Conservation (phyloP, 2,329 filamentous ascomycete species). For the Magnaporthiopsis incrustans region DNA sequence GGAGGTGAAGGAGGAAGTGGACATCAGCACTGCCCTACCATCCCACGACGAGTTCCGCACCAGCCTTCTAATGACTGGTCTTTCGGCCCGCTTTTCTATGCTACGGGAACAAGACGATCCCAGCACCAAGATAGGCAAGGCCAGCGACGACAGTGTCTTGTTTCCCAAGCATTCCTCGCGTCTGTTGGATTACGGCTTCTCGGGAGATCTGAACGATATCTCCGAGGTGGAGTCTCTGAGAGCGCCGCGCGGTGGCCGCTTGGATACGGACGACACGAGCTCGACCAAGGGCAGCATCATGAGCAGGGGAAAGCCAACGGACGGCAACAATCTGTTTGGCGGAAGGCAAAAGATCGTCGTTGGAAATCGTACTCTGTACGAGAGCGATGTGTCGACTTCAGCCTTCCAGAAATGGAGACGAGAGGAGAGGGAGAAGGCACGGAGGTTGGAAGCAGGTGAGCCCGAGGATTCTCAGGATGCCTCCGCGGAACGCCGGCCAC, state of each 20-base stretch:
- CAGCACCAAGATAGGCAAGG: conserved; percentile 80
- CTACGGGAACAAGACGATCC: conserved; percentile 90
- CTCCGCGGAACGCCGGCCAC: conserved; percentile 18
- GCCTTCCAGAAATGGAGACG: conserved; percentile 72
- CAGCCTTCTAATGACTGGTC: conserved; percentile 88
- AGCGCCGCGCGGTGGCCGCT: conserved; percentile 46
- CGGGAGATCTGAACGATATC: conserved; percentile 66
- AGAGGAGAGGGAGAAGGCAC: conserved; percentile 45
- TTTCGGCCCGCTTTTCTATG: conserved; percentile 96
- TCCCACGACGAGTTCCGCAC: conserved; percentile 86
- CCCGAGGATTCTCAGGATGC: conserved; percentile 27
- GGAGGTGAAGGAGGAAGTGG: conserved; percentile 57
- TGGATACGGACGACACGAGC: conserved; percentile 63
- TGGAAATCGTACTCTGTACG: conserved; percentile 63
- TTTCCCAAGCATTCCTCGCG: conserved; percentile 75
- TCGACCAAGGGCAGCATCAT: conserved; percentile 65
- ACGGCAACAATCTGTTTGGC: conserved; percentile 90
- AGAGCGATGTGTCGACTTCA: conserved; percentile 76
- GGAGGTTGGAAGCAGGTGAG: conserved; percentile 22
- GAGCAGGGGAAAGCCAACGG: conserved; percentile 70
- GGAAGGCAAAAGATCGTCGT: conserved; percentile 75
- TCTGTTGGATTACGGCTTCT: conserved; percentile 59
- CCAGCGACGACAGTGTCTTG: conserved; percentile 88
- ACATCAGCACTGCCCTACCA: conserved; percentile 68
- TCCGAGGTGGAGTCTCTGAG: conserved; percentile 81